Base-by-base conservation (phyloP, 2,329 filamentous ascomycete species). In the Colletotrichum orchidophilum region DNA sequence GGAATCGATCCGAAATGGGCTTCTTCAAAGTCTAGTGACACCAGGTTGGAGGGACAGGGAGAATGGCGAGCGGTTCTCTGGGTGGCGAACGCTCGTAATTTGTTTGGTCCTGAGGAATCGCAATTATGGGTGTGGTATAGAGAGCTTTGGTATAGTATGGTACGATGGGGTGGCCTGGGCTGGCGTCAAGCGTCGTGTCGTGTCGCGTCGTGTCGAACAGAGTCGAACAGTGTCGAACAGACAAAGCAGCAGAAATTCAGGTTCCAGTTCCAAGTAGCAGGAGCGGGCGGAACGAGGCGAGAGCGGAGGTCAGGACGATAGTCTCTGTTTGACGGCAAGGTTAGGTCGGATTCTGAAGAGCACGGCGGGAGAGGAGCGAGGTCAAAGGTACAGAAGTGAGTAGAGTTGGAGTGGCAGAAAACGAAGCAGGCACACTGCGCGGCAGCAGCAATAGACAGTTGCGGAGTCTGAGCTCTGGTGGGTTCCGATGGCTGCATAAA, bases 401-500 rank as follows among this genome's bases (percentile, higher is more conserved):
- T 26, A 29, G 60, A 62, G 55, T 61, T 24, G 58, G 42, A 46
- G 58, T 50, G 58, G 58, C 31, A 42, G 61, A 46, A 70, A 64
- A 29, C 54, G 62, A 55, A 58, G 66, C 53, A 55, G 55, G 49
- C 39, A 59, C 33, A 63, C 59, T 63, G 62, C 53, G 63, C 72
- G 69, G 67, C 66, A 68, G 65, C 35, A 66, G 62, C 50, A 62
- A 59, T 55, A 35, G 64, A 54, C 63, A 58, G 68, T 53, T 71
- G 68, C 24, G 68, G 52, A 63, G 49, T 74, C 72, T 68, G 70
- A 71, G 68, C 65, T 71, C 74, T 75, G 75, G 74, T 75, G 77
- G 75, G 70, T 74, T 72, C 70, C 46, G 73, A 72, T 73, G 76
- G 77, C 78, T 79, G 79, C 78, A 79, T 80, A 76, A 80, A 79